Percentiles rank a stretch among this genome's conserved stretches.
phyloP scores from a whole-genome alignment of 2,329 filamentous ascomycete species.

The Fusarium gaditjirri region DNA sequence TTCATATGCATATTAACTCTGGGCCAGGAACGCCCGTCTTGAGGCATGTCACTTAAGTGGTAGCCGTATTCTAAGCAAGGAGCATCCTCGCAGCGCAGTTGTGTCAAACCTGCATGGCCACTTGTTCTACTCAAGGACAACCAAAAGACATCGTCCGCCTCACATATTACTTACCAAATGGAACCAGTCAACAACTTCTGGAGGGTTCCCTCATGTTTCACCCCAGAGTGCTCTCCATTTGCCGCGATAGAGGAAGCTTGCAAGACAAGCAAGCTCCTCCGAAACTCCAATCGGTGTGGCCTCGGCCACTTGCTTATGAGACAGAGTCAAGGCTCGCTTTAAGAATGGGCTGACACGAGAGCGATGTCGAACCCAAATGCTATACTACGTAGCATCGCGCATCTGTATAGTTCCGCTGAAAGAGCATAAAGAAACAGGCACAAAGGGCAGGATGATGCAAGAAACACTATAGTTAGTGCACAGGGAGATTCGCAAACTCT shows the following conservation, averaged over 20 bases:
- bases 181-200: slow-evolving; percentile 2
- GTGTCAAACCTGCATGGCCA: slow-evolving; percentile 1
- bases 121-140: not conserved
- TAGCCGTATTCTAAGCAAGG: slow-evolving; percentile 1
- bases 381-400: slow-evolving; percentile 22
- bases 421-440: not conserved
- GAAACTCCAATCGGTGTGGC: slow-evolving; percentile 3
- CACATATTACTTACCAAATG: not conserved
- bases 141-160: not conserved
- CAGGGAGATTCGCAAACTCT: not conserved
- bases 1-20: not conserved
- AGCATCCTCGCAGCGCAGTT: slow-evolving; percentile 9
- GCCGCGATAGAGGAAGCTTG: not conserved
- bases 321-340: not conserved
- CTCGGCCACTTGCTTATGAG: not conserved
- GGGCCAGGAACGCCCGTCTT: not conserved
- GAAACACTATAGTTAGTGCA: not conserved
- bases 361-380: not conserved
- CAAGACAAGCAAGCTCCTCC: not conserved
- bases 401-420: not conserved
- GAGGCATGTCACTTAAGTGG: not conserved
- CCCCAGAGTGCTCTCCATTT: slow-evolving; percentile 7
- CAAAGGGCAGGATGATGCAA: not conserved
- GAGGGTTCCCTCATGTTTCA: not conserved
- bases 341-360: slow-evolving; percentile 13